Evolutionary conservation across 1,139 yeast species (phyloP), one percentile per base, ranked within the genome.

Genomic region (Kodamaea ohmeri): DNA sequence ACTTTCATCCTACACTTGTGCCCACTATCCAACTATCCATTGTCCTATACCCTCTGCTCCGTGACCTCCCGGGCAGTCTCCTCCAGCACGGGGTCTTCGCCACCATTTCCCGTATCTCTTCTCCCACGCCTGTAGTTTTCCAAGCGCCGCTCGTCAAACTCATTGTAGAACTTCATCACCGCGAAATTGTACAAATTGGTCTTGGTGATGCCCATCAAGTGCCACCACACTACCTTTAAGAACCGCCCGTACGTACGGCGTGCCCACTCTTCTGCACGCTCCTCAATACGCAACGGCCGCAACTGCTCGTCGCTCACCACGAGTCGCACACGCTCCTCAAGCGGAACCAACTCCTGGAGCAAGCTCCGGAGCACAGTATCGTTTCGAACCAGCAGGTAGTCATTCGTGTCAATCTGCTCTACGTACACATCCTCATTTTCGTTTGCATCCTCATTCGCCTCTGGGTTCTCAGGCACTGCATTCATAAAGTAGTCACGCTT

Each of bases 401-500:
- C 41, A 26, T 29, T 38, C 11, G 25, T n/a, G n/a, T n/a, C n/a
- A n/a, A n/a, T 34, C 14, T 21, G 16, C 24, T 18, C 22, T 2
- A 25, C 24, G 6, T 32, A 44, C 14, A 22, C 41, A 31, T 54
- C 53, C 19, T 44, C 55, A 27, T 47, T 47, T 26, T 52, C 52
- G 16, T 50, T 55, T 21, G 12, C 25, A 42, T 2, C 33, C 40
- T 11, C 37, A 11, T 17, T 38, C 7, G 36, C 38, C 18, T 36
- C 32, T 9, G 42, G 47, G 32, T 58, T 63, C 46, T 70, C 71
- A 56, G 73, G 59, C 4, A 19, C 34, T 14, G 29, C 22, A 15
- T 40, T 40, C 25, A 41, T 25, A 46, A 73, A 76, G 48, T 79
- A 78, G 52, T 85, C 94, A 28, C 87, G 65, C 54, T 86, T 84